These are phyloP conservation scores for Suillus cothurnatus DNA, from an alignment of 768 basidiomycete species.

Conservation along the genomic window DNA sequence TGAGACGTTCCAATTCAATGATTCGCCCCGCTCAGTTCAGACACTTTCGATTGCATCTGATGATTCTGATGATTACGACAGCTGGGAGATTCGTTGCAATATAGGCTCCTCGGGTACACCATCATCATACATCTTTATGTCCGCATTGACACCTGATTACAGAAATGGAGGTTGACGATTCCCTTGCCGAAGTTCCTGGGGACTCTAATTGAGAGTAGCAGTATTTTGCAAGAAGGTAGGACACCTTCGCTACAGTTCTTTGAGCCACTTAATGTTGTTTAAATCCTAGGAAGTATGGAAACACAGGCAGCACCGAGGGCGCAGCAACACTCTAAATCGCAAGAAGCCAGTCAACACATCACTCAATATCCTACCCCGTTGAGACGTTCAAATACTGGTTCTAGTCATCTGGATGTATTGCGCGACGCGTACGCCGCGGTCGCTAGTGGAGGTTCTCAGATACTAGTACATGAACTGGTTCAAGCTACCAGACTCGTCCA, in stretches of 20 bases:
- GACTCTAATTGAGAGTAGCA: constrained; percentile 11
- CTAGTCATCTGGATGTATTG: constrained; percentile 45
- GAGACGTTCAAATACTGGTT: constrained; percentile 41
- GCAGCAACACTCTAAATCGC: constrained; percentile 11
- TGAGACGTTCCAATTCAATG: neutral
- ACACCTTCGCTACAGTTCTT: neutral
- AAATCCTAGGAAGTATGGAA: constrained; percentile 4
- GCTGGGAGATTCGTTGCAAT: constrained; percentile 31
- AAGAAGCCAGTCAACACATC: constrained; percentile 12
- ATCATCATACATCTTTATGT: neutral
- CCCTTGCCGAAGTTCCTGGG: constrained; percentile 13
- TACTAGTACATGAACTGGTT: constrained; percentile 49
- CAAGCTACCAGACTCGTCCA: constrained; percentile 48
- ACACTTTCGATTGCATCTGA: constrained; percentile 14
- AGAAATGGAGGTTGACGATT: constrained; percentile 29
- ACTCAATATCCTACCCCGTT: constrained; percentile 24
- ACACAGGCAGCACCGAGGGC: neutral
- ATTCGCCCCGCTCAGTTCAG: constrained; percentile 3
- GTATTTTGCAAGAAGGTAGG: neutral
- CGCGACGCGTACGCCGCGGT: constrained; percentile 47
- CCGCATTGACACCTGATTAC: neutral
- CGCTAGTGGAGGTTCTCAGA: constrained; percentile 47
- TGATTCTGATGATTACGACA: constrained; percentile 30
- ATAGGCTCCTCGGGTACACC: constrained; percentile 24
- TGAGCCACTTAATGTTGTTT: neutral